These are phyloP conservation scores for Rhododendron williamsianum DNA, from an alignment of 148 eudicot species.

Conservation along the genomic window DNA sequence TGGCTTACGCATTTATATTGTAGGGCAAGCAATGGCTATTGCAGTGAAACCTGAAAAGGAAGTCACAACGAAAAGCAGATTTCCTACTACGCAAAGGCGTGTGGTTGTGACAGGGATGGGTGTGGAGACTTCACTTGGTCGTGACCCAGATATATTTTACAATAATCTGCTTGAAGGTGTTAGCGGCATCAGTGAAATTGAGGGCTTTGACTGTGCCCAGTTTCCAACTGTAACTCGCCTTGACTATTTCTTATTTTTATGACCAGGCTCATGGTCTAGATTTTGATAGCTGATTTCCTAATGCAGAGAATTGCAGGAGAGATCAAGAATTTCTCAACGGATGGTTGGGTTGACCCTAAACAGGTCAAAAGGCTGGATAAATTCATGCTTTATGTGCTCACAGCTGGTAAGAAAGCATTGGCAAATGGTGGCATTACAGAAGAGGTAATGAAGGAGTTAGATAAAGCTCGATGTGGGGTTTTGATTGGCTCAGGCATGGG, in stretches of 20 bases:
- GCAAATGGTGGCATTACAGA: slow-evolving; percentile 81
- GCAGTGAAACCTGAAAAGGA: slow-evolving; percentile 63
- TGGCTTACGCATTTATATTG: slow-evolving; percentile 12
- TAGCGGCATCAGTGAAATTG: slow-evolving; percentile 84
- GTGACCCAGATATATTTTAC: slow-evolving; percentile 71
- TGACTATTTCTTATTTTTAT: slow-evolving; percentile 8
- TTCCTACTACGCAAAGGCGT: slow-evolving; percentile 51
- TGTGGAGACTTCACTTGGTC: slow-evolving; percentile 77
- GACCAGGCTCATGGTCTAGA: neutral
- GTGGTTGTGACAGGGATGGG: slow-evolving; percentile 98
- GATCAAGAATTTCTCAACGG: slow-evolving; percentile 81
- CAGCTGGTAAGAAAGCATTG: slow-evolving; percentile 95
- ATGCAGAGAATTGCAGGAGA: slow-evolving; percentile 93
- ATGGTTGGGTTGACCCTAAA: slow-evolving; percentile 88
- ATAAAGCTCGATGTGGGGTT: slow-evolving; percentile 83
- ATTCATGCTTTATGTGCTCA: slow-evolving; percentile 94
- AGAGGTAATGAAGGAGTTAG: slow-evolving; percentile 65
- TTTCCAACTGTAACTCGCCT: slow-evolving; percentile 62
- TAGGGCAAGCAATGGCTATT: slow-evolving; percentile 65
- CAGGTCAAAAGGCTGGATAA: slow-evolving; percentile 85
- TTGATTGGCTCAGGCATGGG: slow-evolving; percentile 97
- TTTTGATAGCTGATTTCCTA: slow-evolving; percentile 12
- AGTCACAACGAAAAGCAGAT: slow-evolving; percentile 39
- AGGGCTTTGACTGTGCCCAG: slow-evolving; percentile 72
- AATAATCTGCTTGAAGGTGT: slow-evolving; percentile 89